Conservation (phyloP, 495 filamentous ascomycete species). For the Aspergillus egyptiacus region DNA sequence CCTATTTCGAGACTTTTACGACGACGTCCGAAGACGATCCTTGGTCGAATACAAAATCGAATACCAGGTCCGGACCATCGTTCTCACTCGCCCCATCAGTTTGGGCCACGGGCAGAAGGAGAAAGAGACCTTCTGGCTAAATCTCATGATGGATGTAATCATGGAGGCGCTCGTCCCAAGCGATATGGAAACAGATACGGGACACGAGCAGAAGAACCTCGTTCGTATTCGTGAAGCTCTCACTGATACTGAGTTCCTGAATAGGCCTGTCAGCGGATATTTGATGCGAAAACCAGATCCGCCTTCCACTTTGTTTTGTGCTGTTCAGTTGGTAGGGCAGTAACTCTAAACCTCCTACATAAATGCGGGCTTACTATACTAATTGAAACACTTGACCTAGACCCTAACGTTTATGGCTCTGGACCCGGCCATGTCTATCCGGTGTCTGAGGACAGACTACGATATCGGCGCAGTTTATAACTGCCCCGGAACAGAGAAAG, state of each 20-base stretch:
- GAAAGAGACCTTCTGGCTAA: constrained; percentile 25
- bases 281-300: not conserved
- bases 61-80: constrained; percentile 30
- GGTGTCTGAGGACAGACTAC: constrained; percentile 29
- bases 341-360: too few relatives aligned
- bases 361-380: too few relatives aligned
- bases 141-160: constrained; percentile 27
- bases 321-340: constrained; percentile 35
- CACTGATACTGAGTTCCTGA: constrained; percentile 19
- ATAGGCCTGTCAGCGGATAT: constrained; percentile 16
- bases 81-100: constrained; percentile 18
- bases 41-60: constrained; percentile 25
- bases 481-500: not conserved
- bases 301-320: constrained; percentile 23
- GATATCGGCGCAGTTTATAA: constrained; percentile 28
- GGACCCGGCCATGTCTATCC: constrained; percentile 15
- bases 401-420: constrained; percentile 28
- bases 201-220: constrained; percentile 28
- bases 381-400: constrained; percentile 2
- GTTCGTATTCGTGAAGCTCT: constrained; percentile 17
- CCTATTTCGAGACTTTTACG: constrained; percentile 32
- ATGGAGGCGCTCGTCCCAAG: constrained; percentile 15
- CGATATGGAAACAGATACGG: not conserved
- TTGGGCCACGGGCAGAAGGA: constrained; percentile 18
- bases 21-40: constrained; percentile 16